phyloP scores from a whole-genome alignment of 345 rosid genomes.

The Lepidium sativum region DNA sequence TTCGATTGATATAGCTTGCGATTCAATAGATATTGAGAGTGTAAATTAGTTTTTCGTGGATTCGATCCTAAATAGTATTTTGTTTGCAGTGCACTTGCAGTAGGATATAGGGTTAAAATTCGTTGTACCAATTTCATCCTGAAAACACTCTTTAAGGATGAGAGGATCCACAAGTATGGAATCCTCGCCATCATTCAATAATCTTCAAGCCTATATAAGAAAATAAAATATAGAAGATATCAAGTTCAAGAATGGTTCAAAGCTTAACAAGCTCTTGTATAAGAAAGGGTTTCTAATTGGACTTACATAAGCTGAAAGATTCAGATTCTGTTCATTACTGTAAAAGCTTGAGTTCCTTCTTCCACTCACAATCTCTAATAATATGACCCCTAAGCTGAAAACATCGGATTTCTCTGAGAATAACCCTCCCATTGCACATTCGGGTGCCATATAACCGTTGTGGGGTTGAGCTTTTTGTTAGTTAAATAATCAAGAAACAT shows the following conservation, averaged over 20 bases:
- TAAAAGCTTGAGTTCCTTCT: constrained; percentile 21
- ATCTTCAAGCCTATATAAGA: constrained; percentile 14
- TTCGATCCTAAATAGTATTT: no score
- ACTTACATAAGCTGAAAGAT: constrained; percentile 24
- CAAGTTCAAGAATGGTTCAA: neutral
- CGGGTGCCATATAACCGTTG: constrained; percentile 43
- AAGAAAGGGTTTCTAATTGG: neutral
- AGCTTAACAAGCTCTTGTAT: neutral
- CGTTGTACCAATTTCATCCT: neutral
- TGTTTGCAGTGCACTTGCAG: no score
- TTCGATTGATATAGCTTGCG: no score
- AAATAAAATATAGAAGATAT: neutral
- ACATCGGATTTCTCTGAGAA: constrained; percentile 43
- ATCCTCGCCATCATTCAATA: constrained; percentile 9
- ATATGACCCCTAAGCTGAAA: constrained; percentile 36
- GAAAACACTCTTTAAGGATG: neutral
- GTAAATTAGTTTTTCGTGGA: no score
- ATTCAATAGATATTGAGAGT: no score
- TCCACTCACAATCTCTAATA: constrained; percentile 33
- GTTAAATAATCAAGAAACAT: neutral
- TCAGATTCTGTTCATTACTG: neutral
- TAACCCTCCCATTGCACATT: constrained; percentile 33
- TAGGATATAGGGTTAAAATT: no score
- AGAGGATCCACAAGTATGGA: neutral
- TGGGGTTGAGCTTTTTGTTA: neutral